phyloP scores from a whole-genome alignment of 2,329 filamentous ascomycete species.

The Penicillium brasilianum region DNA sequence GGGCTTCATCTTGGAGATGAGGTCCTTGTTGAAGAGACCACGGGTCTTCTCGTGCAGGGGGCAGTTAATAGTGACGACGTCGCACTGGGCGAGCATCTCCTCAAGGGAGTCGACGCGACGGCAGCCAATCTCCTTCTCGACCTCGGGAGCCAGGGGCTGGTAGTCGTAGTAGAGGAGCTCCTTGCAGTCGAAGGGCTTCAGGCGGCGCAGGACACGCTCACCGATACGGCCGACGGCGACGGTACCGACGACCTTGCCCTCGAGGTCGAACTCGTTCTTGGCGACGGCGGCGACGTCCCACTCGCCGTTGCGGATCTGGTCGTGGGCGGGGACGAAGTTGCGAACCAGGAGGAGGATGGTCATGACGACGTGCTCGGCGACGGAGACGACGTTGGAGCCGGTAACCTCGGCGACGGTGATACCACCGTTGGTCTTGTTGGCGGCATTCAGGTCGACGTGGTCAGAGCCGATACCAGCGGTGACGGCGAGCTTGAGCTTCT shows the following conservation, averaged over 20 bases:
- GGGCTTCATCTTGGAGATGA: conserved; percentile 99
- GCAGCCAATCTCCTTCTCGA: conserved; percentile 95
- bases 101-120: conserved; percentile 85
- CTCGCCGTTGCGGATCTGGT: conserved; percentile 84
- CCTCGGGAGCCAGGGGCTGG: conserved; percentile 85
- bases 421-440: conserved; percentile 98
- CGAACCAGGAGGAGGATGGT: conserved; percentile 94
- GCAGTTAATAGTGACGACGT: conserved; percentile 99
- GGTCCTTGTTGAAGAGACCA: conserved; percentile 97
- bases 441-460: conserved; percentile 94
- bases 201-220: conserved; percentile 92
- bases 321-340: conserved; percentile 98
- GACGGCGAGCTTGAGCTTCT: conserved; percentile 97
- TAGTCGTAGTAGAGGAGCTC: conserved; percentile 99
- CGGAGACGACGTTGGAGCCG: conserved; percentile 96
- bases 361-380: conserved; percentile 99
- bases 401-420: conserved; percentile 98
- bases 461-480: conserved; percentile 98
- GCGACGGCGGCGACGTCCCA: conserved; percentile 96
- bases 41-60: conserved; percentile 97
- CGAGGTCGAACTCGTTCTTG: conserved; percentile 98
- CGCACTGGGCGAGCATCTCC: conserved; percentile 92
- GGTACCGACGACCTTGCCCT: conserved; percentile 96
- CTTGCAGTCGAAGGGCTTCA: conserved; percentile 99
- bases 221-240: conserved; percentile 97